phyloP scores from a whole-genome alignment of 116 monocot genomes.

The Iris pallida region DNA sequence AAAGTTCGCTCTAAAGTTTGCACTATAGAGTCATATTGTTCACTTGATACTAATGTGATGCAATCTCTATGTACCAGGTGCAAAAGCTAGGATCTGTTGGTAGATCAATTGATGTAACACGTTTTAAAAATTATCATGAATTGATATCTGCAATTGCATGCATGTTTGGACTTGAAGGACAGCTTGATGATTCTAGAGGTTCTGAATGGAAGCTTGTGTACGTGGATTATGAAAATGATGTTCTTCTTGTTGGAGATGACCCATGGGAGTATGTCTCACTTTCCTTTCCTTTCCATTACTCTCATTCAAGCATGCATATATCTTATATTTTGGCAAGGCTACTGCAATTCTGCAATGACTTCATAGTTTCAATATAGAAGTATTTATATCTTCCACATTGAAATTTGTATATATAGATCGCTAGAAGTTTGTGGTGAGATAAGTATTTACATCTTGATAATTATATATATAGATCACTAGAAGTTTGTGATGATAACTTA shows the following conservation, averaged over 20 bases:
- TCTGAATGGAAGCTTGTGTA: constrained; percentile 93
- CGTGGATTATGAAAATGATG: constrained; percentile 92
- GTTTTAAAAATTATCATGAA: constrained; percentile 68
- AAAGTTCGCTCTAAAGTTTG: not conserved
- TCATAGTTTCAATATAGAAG: no score
- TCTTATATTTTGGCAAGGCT: no score
- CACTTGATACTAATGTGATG: not conserved
- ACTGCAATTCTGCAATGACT: no score
- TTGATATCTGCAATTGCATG: constrained; percentile 62
- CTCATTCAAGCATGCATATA: no score
- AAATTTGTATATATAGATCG: no score
- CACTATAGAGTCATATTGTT: not conserved
- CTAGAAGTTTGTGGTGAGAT: no score
- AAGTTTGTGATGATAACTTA: no score
- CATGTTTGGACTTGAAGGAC: constrained; percentile 91
- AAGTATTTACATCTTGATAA: no score
- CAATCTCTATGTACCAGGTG: constrained; percentile 39
- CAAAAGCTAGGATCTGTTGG: constrained; percentile 92
- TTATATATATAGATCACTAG: no score
- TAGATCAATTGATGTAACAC: constrained; percentile 85
- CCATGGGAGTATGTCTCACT: constrained; percentile 89
- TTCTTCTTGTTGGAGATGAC: constrained; percentile 96
- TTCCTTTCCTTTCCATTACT: constrained; percentile 4
- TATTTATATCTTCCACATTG: no score
- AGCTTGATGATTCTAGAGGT: constrained; percentile 53